These are phyloP conservation scores for Dendrobium huoshanense DNA, from an alignment of 106 monocot species.

Conservation along the genomic window DNA sequence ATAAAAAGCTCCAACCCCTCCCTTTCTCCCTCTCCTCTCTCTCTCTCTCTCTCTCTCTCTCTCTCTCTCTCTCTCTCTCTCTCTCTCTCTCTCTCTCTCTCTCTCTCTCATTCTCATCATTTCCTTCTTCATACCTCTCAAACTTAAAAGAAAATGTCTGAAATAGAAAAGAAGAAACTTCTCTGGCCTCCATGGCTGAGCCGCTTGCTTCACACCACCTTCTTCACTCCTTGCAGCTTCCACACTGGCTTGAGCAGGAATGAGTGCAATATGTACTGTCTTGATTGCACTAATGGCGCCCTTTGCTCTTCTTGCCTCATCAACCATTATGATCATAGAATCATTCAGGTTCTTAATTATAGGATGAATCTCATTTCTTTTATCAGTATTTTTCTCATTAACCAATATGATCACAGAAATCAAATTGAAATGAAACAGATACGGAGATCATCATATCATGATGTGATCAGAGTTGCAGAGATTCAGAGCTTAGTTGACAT, in stretches of 20 bases:
- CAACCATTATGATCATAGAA: constrained; percentile 26
- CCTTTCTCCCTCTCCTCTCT: no score
- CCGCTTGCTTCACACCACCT: constrained; percentile 59
- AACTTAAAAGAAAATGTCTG: no score
- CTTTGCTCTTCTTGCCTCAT: constrained; percentile 75
- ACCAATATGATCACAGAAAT: no score
- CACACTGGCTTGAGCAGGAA: constrained; percentile 63
- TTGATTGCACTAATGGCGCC: constrained; percentile 41
- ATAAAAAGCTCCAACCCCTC: no score
- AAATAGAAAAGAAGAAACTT: no score
- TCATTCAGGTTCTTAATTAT: constrained; percentile 50
- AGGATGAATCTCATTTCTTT: no score
- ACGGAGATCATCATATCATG: constrained; percentile 75
- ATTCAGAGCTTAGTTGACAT: constrained; percentile 88
- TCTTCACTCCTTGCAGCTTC: constrained; percentile 49
- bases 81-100: no score
- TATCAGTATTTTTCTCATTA: background rate
- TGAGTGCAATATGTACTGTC: constrained; percentile 49
- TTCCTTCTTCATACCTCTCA: no score
- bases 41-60: no score
- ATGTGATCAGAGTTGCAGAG: constrained; percentile 82
- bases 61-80: no score
- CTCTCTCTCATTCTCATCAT: no score
- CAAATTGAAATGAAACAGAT: constrained; percentile 29
- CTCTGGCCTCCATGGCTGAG: constrained; percentile 45